Evolutionary conservation across 768 basidiomycete species (phyloP), one percentile per base, ranked within the genome.

Genomic region (Mycena kentingensis): DNA sequence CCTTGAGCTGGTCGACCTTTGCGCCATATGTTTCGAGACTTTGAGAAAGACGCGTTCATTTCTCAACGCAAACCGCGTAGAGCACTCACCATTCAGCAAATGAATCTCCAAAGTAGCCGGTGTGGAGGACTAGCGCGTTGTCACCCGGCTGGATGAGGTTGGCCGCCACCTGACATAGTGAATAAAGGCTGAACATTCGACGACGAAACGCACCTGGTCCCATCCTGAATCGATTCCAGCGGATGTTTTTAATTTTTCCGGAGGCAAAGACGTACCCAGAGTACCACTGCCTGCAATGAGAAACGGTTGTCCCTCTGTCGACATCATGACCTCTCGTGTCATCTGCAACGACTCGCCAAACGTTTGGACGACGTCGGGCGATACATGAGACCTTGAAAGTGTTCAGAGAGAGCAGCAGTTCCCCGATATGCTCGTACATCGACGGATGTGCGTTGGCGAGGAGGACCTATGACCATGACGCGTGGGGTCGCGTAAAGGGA

Each of bases 271-370:
- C 41, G 41, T 24, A 42, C 41, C 41, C 22, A 99, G 78, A 2
- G 97, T 98, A 15, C 97, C 97, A 49, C 87, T 90, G 2, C 97
- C 97, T 24, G 94, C 86, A 56, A 98, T 88, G 62, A 99, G 72
- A 77, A 99, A 93, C 0, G 93, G 92, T 65, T 98, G 97, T 0
- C 80, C 90, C 21, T 77, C 73, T 49, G 83, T 79, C 26, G 96
- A 87, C 65, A 84, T 85, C 19, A 98, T 71, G 6, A 98, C 85
- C 49, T 90, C 75, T 55, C 90, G 77, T 28, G 86, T 87, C 85
- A 95, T 85, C 46, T 87, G 83, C 58, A 98, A 81, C 69, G 86
- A 89, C 63, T 96, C 90, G 28, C 92, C 90, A 58, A 98, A 92
- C 49, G 91, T 82, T 18, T 87, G 81, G 31, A 92, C 80, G 68